Percentiles rank a stretch among this genome's conserved stretches.
phyloP scores from a whole-genome alignment of 352 stramenopile species.

The Lagenidium sp. region DNA sequence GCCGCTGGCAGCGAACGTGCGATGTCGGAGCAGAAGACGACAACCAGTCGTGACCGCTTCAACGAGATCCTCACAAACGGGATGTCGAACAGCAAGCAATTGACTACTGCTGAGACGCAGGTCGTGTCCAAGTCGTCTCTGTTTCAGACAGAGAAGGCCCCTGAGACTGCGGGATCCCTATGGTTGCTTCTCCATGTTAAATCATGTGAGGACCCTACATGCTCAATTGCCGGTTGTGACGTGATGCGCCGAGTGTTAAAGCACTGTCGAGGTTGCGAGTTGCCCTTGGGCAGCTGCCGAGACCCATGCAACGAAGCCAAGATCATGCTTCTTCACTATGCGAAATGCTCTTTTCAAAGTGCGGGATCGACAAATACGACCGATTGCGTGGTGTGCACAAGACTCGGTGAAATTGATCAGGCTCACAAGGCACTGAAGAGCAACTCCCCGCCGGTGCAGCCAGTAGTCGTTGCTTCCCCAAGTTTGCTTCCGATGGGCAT shows the following conservation, averaged over 20 bases:
- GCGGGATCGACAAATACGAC: neutral
- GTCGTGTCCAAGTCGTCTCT: constrained; percentile 47
- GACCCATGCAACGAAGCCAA: constrained; percentile 70
- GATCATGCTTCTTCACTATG: constrained; percentile 66
- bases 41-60: neutral
- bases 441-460: constrained; percentile 3
- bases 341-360: constrained; percentile 18
- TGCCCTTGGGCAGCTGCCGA: constrained; percentile 48
- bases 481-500: constrained; percentile 2
- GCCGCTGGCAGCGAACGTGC: too few relatives aligned
- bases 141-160: constrained; percentile 36
- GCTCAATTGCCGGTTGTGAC: constrained; percentile 37
- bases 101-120: constrained; percentile 35
- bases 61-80: neutral
- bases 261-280: constrained; percentile 53
- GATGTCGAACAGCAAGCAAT: neutral
- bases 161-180: constrained; percentile 54
- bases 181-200: constrained; percentile 61
- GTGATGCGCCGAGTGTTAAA: constrained; percentile 65
- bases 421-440: constrained; percentile 49
- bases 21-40: too few relatives aligned
- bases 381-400: constrained; percentile 27
- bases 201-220: constrained; percentile 23
- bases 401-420: constrained; percentile 61
- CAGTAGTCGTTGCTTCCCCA: constrained; percentile 5